phyloP scores from a whole-genome alignment of 371 early-diverging fungal species.

The Circinella umbellata region DNA sequence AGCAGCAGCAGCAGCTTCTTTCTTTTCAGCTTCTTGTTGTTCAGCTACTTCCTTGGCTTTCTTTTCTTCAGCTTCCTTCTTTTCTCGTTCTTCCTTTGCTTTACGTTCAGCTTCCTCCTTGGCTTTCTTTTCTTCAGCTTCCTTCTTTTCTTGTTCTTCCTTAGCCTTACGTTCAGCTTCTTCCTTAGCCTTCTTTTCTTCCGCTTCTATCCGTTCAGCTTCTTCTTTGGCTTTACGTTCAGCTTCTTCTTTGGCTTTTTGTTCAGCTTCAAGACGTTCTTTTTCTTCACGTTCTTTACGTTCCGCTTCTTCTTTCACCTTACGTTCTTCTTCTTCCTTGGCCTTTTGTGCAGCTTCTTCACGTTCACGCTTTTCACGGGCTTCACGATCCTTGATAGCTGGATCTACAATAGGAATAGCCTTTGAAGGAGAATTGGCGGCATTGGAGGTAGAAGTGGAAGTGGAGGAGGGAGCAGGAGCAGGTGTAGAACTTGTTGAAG shows the following conservation, averaged over 20 bases:
- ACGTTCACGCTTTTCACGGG: slow-evolving; percentile 48
- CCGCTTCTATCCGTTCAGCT: slow-evolving; percentile 31
- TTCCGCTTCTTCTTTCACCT: slow-evolving; percentile 46
- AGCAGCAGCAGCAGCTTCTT: slow-evolving; percentile 28
- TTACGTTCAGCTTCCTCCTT: too few relatives aligned
- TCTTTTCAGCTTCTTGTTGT: slow-evolving; percentile 33
- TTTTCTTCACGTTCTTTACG: slow-evolving; percentile 52
- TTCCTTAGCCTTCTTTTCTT: slow-evolving; percentile 44
- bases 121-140: slow-evolving; percentile 18
- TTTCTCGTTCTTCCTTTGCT: too few relatives aligned
- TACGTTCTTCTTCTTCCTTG: slow-evolving; percentile 45
- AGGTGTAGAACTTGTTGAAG: too few relatives aligned
- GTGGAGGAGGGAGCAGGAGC: slow-evolving; percentile 12
- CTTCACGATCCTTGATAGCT: slow-evolving; percentile 53
- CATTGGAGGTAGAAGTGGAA: slow-evolving; percentile 23
- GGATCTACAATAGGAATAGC: slow-evolving; percentile 72
- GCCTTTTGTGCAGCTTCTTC: slow-evolving; percentile 50
- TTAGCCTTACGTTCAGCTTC: slow-evolving; percentile 42
- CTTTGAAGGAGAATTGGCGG: slow-evolving; percentile 38
- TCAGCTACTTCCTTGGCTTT: slow-evolving; percentile 26
- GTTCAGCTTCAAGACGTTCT: slow-evolving; percentile 50
- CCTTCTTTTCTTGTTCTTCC: slow-evolving; percentile 44
- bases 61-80: slow-evolving; percentile 34
- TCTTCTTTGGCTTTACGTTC: slow-evolving; percentile 55
- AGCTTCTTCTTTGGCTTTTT: slow-evolving; percentile 45